phyloP scores from a whole-genome alignment of 2,329 filamentous ascomycete species.

The Neonectria coccinea region DNA sequence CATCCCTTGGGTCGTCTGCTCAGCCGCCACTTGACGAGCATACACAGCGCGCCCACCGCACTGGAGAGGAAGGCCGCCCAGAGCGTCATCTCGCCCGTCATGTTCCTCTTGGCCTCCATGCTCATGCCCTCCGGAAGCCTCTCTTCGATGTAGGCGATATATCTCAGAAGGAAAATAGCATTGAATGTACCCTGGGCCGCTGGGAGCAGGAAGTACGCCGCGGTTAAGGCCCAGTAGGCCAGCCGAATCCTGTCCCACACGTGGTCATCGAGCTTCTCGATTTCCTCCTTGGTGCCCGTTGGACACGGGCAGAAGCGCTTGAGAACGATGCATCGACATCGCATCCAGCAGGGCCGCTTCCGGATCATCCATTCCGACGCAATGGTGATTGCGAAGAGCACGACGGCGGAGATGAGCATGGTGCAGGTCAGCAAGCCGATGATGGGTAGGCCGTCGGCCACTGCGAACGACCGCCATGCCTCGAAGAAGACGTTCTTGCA shows the following conservation, averaged over 20 bases:
- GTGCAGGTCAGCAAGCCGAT: slow-evolving; percentile 35
- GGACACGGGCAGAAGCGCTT: slow-evolving; percentile 44
- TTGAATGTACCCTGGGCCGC: slow-evolving; percentile 35
- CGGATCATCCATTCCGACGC: slow-evolving; percentile 42
- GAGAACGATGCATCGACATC: slow-evolving; percentile 41
- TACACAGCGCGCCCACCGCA: slow-evolving; percentile 36
- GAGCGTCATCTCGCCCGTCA: slow-evolving; percentile 32
- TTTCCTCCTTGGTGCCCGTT: slow-evolving; percentile 42
- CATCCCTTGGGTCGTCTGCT: slow-evolving; percentile 43
- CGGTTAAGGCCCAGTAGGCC: slow-evolving; percentile 40
- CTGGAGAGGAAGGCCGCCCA: slow-evolving; percentile 40
- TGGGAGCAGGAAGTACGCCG: slow-evolving; percentile 35
- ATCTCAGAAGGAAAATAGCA: slow-evolving; percentile 35
- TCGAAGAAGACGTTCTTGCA: slow-evolving; percentile 46
- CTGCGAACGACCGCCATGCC: slow-evolving; percentile 40
- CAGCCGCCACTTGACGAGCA: slow-evolving; percentile 39
- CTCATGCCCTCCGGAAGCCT: slow-evolving; percentile 42
- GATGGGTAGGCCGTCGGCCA: slow-evolving; percentile 30
- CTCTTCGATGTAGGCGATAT: slow-evolving; percentile 36
- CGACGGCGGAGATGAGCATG: slow-evolving; percentile 30
- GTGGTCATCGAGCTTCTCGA: slow-evolving; percentile 43
- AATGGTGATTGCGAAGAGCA: slow-evolving; percentile 29
- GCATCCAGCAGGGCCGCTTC: slow-evolving; percentile 45
- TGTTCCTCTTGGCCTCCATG: slow-evolving; percentile 36
- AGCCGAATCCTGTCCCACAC: slow-evolving; percentile 44